Evolutionary conservation across 2,329 filamentous ascomycete species (phyloP), one percentile per base, ranked within the genome.

Genomic region (Sporothrix inflata): DNA sequence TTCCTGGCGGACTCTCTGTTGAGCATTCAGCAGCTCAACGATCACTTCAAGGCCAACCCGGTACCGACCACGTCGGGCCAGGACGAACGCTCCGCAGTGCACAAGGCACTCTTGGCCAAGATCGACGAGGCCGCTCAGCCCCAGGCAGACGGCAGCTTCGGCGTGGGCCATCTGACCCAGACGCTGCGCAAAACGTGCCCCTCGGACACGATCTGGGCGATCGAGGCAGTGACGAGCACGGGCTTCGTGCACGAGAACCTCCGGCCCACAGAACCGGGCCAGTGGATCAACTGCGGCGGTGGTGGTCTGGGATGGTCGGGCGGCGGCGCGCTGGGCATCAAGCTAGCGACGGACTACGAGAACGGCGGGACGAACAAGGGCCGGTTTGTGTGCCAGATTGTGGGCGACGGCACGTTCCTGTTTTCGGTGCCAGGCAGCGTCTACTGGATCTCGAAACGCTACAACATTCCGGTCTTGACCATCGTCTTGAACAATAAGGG

Each of bases 221-320:
- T 94, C 71, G 92, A 94, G 81, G 89, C 92, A 0, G 92, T 94
- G 1, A 94, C 92, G 0, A 88, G 91, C 75, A 90, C 90, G 0
- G 79, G 79, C 1, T 87, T 89, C 57, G 90, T 93, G 3, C 86
- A 90, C 51, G 90, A 94, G 75, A 90, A 92, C 76, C 80, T 94
- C 5, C 88, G 87, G 76, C 86, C 88, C 4, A 89, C 86, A 2
- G 76, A 87, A 8, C 84, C 85, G 0, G 84, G 85, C 0, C 82
- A 81, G 68, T 85, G 84, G 82, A 84, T 86, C 79, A 86, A 86
- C 80, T 86, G 85, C 74, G 85, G 85, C 70, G 85, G 84, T 69
- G 85, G 85, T 24, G 85, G 85, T 0, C 80, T 87, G 0, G 85
- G 85, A 5, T 87, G 85, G 85, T 86, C 84, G 11, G 85, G 85